Evolutionary conservation across 768 basidiomycete species (phyloP), one percentile per base, ranked within the genome.

Genomic region (Megacollybia marginata): DNA sequence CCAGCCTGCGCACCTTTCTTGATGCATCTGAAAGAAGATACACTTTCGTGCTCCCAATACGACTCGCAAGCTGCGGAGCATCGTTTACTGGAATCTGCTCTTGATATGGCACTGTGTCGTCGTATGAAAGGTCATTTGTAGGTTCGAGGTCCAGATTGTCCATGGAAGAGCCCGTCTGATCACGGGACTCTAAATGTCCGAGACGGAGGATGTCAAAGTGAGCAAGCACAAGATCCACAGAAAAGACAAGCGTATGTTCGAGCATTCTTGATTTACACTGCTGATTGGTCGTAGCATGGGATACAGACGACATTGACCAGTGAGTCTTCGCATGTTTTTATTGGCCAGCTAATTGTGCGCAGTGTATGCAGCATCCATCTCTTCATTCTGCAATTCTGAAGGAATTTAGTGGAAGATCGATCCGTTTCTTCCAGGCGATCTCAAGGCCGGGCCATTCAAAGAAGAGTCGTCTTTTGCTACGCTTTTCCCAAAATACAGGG

Each of bases 401-500:
- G 18, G 15, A 13, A 34, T 20, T 9, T 55, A 88, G 85, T 99
- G 96, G 96, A 89, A 88, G 69, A 69, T 98, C 46, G 86, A 94
- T 23, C 67, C 84, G 6, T 97, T 97, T 67, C 62, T 72, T 51
- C 72, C 77, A 5, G 65, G 64, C 36, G 89, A 95, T 67, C 91
- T 91, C 67, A 85, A 83, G 59, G 83, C 78, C 12, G 88, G 88
- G 0, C 73, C 88, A 2, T 92, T 99, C 69, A 76, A 83, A 2
- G 95, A 98, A 65, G 96, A 99, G 71, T 96, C 93, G 3, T 95
- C 92, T 0, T 99, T 98, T 60, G 95, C 95, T 9, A 95, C 96
- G 1, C 79, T 99, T 9, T 99, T 99, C 67, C 96, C 96, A 11
- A 98, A 96, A 67, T 98, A 98, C 63, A 81, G 96, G 57, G 96